These are phyloP conservation scores for Leucocoprinus birnbaumii DNA, from an alignment of 768 basidiomycete species.

Conservation along the genomic window DNA sequence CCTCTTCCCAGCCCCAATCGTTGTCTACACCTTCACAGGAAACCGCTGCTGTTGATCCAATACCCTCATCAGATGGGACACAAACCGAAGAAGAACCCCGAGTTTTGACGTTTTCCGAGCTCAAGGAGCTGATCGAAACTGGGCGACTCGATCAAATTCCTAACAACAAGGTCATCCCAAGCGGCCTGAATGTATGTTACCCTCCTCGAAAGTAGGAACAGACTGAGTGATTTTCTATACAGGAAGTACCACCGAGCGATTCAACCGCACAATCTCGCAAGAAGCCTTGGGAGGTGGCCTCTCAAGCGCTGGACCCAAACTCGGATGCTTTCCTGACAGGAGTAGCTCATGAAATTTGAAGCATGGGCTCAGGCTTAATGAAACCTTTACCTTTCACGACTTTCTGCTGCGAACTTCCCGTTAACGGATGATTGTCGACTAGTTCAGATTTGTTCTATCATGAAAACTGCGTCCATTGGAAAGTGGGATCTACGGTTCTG, in stretches of 20 bases:
- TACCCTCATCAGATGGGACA: background rate
- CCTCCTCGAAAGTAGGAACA: constrained; percentile 2
- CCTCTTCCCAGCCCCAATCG: background rate
- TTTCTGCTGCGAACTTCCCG: no score
- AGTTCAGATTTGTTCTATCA: no score
- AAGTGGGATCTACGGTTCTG: no score
- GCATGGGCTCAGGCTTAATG: background rate
- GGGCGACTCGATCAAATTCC: constrained; percentile 74
- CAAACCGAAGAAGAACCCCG: constrained; percentile 29
- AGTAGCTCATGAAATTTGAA: background rate
- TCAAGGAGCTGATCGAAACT: constrained; percentile 68
- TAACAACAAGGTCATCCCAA: constrained; percentile 71
- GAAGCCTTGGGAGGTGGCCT: constrained; percentile 66
- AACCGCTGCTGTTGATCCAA: background rate
- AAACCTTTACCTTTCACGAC: no score
- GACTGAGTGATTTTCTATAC: background rate
- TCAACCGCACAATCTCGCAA: constrained; percentile 47
- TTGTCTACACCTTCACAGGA: background rate
- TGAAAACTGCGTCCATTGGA: no score
- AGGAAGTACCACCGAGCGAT: constrained; percentile 57
- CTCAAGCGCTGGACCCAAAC: no score
- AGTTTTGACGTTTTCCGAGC: constrained; percentile 60
- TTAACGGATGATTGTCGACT: no score
- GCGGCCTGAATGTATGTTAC: constrained; percentile 54
- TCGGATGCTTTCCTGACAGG: background rate